These are phyloP conservation scores for Hydnomerulius pinastri DNA, from an alignment of 768 basidiomycete genomes.

Conservation along the genomic window DNA sequence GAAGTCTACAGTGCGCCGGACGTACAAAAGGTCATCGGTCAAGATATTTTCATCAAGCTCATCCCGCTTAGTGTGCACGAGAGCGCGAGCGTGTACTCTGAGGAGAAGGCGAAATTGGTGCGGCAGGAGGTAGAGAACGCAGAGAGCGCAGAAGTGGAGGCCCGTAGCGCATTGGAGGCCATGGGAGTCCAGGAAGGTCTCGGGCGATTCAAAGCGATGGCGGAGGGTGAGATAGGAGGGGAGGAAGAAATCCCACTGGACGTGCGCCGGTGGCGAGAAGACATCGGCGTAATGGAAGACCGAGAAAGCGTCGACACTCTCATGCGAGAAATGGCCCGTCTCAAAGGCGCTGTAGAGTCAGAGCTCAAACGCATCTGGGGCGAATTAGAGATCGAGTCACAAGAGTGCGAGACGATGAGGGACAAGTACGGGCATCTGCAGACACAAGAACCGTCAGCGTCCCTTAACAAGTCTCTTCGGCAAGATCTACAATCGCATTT, in stretches of 20 bases:
- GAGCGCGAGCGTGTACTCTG: slow-evolving; percentile 93
- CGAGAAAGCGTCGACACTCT: slow-evolving; percentile 66
- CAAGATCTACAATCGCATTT: slow-evolving; percentile 80
- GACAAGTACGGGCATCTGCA: slow-evolving; percentile 86
- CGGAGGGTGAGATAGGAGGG: slow-evolving; percentile 61
- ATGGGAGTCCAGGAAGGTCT: slow-evolving; percentile 77
- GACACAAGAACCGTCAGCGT: slow-evolving; percentile 83
- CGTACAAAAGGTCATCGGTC: slow-evolving; percentile 92
- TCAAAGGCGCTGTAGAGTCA: slow-evolving; percentile 56
- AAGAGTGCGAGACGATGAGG: slow-evolving; percentile 86
- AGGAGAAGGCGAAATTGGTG: slow-evolving; percentile 96
- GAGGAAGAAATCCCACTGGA: slow-evolving; percentile 71
- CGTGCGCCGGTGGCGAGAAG: slow-evolving; percentile 72
- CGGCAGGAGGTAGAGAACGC: slow-evolving; percentile 86
- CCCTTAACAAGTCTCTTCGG: slow-evolving; percentile 67
- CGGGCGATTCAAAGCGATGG: slow-evolving; percentile 68
- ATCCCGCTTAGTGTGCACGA: slow-evolving; percentile 95
- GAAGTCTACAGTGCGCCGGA: slow-evolving; percentile 90
- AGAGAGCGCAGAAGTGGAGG: slow-evolving; percentile 81
- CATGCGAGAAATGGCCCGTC: slow-evolving; percentile 55
- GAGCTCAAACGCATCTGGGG: slow-evolving; percentile 64
- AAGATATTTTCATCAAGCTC: slow-evolving; percentile 84
- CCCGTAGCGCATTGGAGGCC: slow-evolving; percentile 75
- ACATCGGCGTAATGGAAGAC: slow-evolving; percentile 69
- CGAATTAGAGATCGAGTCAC: slow-evolving; percentile 79